Base-by-base conservation (phyloP, 1,284 basidiomycete genomes). In the Sanghuangporus baumii region DNA sequence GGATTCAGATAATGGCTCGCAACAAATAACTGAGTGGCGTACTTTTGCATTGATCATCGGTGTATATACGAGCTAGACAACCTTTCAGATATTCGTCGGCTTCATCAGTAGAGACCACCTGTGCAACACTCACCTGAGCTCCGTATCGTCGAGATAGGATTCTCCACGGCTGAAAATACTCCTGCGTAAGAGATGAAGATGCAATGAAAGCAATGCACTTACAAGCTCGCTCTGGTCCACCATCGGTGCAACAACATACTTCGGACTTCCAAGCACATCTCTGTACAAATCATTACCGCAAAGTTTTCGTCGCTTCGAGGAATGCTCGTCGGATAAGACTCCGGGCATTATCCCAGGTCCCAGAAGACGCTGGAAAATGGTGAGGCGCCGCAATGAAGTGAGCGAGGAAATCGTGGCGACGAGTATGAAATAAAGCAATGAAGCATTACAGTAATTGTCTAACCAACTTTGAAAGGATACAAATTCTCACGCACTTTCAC, bases 31-130 rank as follows among this genome's bases (percentile, higher is more conserved):
- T 8, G 2, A n/a, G 57, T 1, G 23, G 61, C 72, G 26, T 59
- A 88, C 88, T 75, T 91, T 93, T 58, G 95, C 92, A 69, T 97
- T 94, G 71, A 99, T 98, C 96, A 99, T 99, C 5, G 96, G 96
- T 0, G 95, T 95, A 73, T 98, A 99, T 9, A 87, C 83, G 6
- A 98, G 81, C 81, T 96, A 62, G 6, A 50, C 16, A 52, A 36
- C 37, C 18, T 36, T 50, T 64, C 40, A 66, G 52, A 31, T 51
- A 38, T 56, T 47, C 23, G 26, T 62, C 23, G 23, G 38, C 23
- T 37, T 38, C 31, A n/a, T 54, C 3, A 31, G 41, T 12, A 18
- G 67, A 65, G 4, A 71, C 5, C 20, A 31, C 61, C 38, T 9
- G 62, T 65, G 18, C 67, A 69, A 40, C 43, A 16, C 79, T 69